Evolutionary conservation across 768 basidiomycete species (phyloP).

Genomic region (Multifurca ochricompacta): DNA sequence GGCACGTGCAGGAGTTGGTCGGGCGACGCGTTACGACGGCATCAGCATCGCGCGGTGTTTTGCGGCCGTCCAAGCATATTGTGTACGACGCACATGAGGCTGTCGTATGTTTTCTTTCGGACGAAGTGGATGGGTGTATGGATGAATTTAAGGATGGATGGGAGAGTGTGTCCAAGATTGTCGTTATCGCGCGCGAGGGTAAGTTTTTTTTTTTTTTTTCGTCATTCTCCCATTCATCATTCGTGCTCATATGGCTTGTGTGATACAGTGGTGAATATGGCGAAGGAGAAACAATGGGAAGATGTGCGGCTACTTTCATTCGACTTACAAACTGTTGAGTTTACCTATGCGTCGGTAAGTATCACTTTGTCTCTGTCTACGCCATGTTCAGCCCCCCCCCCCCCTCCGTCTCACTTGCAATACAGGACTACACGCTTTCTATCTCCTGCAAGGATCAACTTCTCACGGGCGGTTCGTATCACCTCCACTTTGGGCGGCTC

Average conservation of each 20-base stretch:
- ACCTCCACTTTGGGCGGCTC: conserved; percentile 70
- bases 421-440: conserved; percentile 66
- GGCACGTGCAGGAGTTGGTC: conserved; percentile 81
- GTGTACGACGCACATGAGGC: conserved; percentile 86
- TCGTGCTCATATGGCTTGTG: background rate
- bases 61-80: conserved; percentile 80
- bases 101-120: conserved; percentile 81
- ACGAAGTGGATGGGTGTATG: conserved; percentile 81
- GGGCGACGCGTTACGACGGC: conserved; percentile 44
- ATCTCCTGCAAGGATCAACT: conserved; percentile 76
- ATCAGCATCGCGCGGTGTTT: conserved; percentile 51
- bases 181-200: conserved; percentile 89
- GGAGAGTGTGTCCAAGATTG: conserved; percentile 89
- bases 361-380: background rate
- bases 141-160: conserved; percentile 89
- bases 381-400: background rate
- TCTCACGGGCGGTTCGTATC: conserved; percentile 56
- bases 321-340: conserved; percentile 88
- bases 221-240: background rate
- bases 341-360: conserved; percentile 63
- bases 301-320: conserved; percentile 83
- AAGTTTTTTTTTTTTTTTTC: no score
- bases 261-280: conserved; percentile 78
- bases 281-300: conserved; percentile 58
- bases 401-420: background rate